Conservation (phyloP, 805 yeast genomes). For the Yarrowia deformans region DNA sequence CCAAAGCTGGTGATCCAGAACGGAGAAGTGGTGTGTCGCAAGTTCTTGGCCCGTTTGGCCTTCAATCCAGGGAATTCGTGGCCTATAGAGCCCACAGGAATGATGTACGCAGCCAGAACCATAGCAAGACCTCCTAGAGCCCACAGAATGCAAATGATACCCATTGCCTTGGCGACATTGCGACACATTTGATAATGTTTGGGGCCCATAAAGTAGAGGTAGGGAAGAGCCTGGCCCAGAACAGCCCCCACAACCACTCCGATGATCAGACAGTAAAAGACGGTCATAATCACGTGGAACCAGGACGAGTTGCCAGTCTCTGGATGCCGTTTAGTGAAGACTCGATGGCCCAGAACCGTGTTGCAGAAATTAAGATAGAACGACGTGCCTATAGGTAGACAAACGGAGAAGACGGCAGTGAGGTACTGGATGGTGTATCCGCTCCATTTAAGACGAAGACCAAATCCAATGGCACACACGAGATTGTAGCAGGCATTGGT, state of each 20-base stretch:
- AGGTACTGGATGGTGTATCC: slow-evolving; percentile 56
- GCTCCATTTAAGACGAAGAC: slow-evolving; percentile 65
- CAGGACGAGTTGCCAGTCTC: slow-evolving; percentile 62
- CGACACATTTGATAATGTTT: slow-evolving; percentile 59
- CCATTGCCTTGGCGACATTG: slow-evolving; percentile 61
- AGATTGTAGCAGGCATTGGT: slow-evolving; percentile 9
- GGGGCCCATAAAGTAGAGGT: slow-evolving; percentile 60
- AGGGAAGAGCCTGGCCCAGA: slow-evolving; percentile 69
- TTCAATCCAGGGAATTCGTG: slow-evolving; percentile 47
- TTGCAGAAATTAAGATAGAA: slow-evolving; percentile 64
- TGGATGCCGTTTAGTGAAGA: slow-evolving; percentile 81
- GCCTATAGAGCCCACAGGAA: slow-evolving; percentile 63
- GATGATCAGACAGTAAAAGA: slow-evolving; percentile 60
- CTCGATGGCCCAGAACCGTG: slow-evolving; percentile 71
- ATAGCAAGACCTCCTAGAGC: slow-evolving; percentile 61
- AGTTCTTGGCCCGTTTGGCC: slow-evolving; percentile 1
- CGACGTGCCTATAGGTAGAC: slow-evolving; percentile 65
- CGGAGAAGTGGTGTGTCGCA: slow-evolving; percentile 14
- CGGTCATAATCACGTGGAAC: slow-evolving; percentile 61
- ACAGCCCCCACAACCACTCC: slow-evolving; percentile 72
- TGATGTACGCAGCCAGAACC: slow-evolving; percentile 59
- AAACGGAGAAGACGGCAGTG: slow-evolving; percentile 64
- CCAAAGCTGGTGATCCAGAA: slow-evolving; percentile 26
- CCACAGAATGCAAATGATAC: slow-evolving; percentile 58
- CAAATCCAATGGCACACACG: slow-evolving; percentile 62